Evolutionary conservation across 2,329 filamentous ascomycete genomes (phyloP).

Genomic region (Tolypocladium sp.): DNA sequence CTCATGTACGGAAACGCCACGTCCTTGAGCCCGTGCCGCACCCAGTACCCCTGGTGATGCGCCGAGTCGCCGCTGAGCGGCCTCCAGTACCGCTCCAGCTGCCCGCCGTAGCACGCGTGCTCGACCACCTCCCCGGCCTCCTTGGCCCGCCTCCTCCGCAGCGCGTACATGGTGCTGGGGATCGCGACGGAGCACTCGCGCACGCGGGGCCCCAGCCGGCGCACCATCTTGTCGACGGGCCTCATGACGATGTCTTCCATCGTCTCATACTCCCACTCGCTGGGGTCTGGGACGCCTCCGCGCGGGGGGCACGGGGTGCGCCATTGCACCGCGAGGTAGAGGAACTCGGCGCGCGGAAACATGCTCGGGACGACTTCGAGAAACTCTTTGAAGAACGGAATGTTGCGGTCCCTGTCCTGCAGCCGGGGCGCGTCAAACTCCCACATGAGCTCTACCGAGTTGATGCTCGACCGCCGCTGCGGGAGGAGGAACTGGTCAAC

Average conservation of each 20-base stretch:
- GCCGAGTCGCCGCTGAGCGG: constrained; percentile 2
- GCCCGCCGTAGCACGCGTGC: constrained; percentile 5
- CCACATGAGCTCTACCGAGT: constrained; percentile 15
- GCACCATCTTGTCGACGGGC: constrained; percentile 12
- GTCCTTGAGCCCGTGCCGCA: constrained; percentile 14
- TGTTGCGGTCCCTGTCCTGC: background rate
- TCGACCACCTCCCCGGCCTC: constrained; percentile 5
- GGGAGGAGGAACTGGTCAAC: constrained; percentile 10
- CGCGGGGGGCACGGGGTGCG: too few relatives aligned
- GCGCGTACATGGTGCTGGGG: constrained; percentile 11
- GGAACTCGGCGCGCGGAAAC: constrained; percentile 6
- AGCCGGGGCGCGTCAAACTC: constrained; percentile 9
- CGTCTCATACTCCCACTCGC: background rate
- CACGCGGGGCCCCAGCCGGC: constrained; percentile 7
- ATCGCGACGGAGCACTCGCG: constrained; percentile 12
- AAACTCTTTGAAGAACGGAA: constrained; percentile 6
- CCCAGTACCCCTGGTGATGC: constrained; percentile 14
- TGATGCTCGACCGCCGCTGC: constrained; percentile 11
- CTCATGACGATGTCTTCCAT: constrained; percentile 1
- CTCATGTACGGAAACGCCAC: constrained; percentile 1
- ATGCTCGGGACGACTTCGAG: constrained; percentile 7
- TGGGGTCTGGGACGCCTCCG: background rate
- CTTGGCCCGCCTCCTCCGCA: constrained; percentile 7
- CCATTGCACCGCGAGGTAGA: constrained; percentile 11
- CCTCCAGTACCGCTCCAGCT: constrained; percentile 13